phyloP scores from a whole-genome alignment of 2,329 filamentous ascomycete genomes.

The Drechslerella coelobrocha region DNA sequence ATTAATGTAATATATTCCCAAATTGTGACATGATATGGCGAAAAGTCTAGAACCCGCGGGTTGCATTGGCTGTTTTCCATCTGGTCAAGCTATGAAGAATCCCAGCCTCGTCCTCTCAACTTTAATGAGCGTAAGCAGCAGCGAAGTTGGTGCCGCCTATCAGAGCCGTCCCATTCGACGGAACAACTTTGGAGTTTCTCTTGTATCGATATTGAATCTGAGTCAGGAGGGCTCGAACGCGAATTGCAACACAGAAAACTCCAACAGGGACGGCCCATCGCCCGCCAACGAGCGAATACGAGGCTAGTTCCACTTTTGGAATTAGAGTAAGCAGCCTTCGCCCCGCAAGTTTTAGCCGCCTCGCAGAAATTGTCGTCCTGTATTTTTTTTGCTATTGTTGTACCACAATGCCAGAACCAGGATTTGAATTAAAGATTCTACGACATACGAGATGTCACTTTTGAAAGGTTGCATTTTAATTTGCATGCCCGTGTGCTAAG shows the following conservation, averaged over 20 bases:
- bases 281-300: neutral
- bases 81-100: neutral
- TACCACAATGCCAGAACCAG: neutral
- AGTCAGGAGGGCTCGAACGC: slow-evolving; percentile 38
- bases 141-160: neutral
- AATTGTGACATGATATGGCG: too few species aligned
- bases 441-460: too few species aligned
- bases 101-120: neutral
- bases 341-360: slow-evolving; percentile 19
- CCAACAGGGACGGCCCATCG: slow-evolving; percentile 13
- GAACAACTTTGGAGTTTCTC: slow-evolving; percentile 7
- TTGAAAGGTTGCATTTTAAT: slow-evolving; percentile 39
- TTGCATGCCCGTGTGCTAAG: too few species aligned
- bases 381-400: slow-evolving; percentile 16
- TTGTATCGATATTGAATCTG: slow-evolving; percentile 39
- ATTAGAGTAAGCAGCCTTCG: slow-evolving; percentile 36
- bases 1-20: too few species aligned
- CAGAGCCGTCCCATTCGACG: slow-evolving; percentile 6
- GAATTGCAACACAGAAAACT: slow-evolving; percentile 42
- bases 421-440: neutral
- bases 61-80: neutral
- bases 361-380: neutral
- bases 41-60: too few species aligned
- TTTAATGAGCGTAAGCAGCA: neutral
- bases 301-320: neutral